phyloP scores from a whole-genome alignment of 345 rosid genomes.

The Arabis alpina region DNA sequence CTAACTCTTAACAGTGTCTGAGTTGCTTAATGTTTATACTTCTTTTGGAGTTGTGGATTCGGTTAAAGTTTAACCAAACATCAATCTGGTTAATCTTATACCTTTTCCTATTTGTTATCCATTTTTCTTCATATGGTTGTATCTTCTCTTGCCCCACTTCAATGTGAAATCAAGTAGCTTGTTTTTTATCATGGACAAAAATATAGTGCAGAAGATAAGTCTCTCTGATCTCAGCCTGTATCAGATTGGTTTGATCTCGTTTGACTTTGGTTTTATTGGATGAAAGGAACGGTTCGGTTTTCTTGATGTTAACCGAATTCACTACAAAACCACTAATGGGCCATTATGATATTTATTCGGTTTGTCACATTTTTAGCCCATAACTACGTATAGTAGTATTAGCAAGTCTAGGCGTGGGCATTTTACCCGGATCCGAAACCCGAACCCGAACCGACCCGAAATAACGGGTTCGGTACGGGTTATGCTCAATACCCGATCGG shows the following conservation, averaged over 20 bases:
- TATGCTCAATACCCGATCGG: too few species aligned
- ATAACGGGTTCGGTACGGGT: too few species aligned
- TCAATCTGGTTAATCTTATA: constrained; percentile 6
- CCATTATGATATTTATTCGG: too few species aligned
- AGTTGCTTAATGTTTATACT: constrained; percentile 23
- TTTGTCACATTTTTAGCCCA: too few species aligned
- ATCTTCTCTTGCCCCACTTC: constrained; percentile 7
- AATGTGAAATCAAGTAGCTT: constrained; percentile 16
- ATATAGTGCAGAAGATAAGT: background rate
- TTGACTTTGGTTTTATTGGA: background rate
- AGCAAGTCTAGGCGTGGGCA: too few species aligned
- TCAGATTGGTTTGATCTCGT: background rate
- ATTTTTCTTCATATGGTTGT: background rate
- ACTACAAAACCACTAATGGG: background rate
- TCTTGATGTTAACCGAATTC: background rate
- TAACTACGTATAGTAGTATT: too few species aligned
- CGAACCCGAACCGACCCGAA: too few species aligned
- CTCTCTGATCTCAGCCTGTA: background rate
- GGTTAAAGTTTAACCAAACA: background rate
- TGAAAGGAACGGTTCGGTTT: background rate
- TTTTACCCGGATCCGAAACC: too few species aligned
- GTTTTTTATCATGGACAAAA: background rate
- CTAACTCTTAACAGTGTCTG: constrained; percentile 26
- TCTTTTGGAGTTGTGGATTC: constrained; percentile 8
- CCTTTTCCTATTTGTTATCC: constrained; percentile 3